Percentiles rank a stretch among this genome's conserved stretches.
Conservation (phyloP, 2,329 filamentous ascomycete species). For the Lojkania enalia region DNA sequence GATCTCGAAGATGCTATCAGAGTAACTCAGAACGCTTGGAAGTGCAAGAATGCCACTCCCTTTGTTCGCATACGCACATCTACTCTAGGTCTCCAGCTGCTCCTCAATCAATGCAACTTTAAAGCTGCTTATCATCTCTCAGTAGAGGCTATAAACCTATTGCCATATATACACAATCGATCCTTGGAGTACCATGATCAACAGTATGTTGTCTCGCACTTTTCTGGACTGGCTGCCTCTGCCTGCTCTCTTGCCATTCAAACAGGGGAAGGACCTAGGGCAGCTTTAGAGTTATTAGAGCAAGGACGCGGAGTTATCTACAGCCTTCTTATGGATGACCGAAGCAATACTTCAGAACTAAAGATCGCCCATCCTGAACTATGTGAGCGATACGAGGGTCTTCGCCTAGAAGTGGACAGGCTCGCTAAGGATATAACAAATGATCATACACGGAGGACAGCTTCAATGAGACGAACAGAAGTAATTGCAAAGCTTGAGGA, state of each 20-base stretch:
- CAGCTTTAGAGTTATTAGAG: not conserved
- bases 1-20: too few species aligned
- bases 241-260: not conserved
- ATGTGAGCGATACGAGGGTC: not conserved
- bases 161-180: too few species aligned
- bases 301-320: not conserved
- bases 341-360: constrained; percentile 1
- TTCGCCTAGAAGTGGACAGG: not conserved
- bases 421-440: not conserved
- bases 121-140: too few species aligned
- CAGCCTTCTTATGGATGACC: not conserved
- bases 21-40: too few species aligned
- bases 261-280: not conserved
- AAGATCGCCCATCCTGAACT: not conserved
- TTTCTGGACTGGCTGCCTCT: not conserved
- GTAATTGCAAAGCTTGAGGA: not conserved
- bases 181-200: not conserved
- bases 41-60: too few species aligned
- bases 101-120: too few species aligned
- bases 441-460: not conserved
- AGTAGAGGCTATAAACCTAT: too few species aligned
- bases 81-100: too few species aligned
- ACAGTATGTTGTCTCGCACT: not conserved
- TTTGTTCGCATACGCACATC: too few species aligned
- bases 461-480: not conserved